A percentile compares a stretch with the other conserved stretches of the same genome.
phyloP scores from a whole-genome alignment of 257 asterid species.

The Solanum tacnaense region DNA sequence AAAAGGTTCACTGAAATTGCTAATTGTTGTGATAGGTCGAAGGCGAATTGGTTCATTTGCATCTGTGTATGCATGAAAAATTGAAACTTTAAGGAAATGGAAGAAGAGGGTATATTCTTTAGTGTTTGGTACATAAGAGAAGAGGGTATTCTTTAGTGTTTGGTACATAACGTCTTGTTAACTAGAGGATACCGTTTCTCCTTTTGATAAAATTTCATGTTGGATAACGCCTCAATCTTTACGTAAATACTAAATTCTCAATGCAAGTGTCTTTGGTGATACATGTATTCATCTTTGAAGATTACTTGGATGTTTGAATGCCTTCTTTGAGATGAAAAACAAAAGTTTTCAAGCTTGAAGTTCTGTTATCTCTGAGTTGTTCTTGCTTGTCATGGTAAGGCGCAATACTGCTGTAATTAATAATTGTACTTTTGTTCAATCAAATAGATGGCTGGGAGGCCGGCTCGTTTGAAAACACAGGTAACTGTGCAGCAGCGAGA shows the following conservation, averaged over 20 bases:
- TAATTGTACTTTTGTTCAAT: neutral
- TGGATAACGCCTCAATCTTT: neutral
- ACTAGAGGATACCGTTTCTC: neutral
- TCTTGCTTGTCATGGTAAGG: neutral
- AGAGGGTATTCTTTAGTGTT: neutral
- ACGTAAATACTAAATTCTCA: neutral
- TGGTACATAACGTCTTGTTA: neutral
- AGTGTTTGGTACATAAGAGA: neutral
- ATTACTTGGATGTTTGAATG: neutral
- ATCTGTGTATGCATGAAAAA: neutral
- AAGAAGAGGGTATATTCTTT: neutral
- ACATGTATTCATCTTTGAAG: neutral
- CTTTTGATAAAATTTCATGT: neutral
- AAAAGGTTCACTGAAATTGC: neutral
- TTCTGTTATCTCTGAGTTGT: neutral
- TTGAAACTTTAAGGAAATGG: neutral
- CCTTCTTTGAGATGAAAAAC: neutral
- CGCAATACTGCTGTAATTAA: neutral
- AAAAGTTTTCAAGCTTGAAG: neutral
- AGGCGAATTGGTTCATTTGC: neutral
- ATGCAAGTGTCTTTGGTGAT: neutral
- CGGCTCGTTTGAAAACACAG: slow-evolving; percentile 44
- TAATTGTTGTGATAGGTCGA: neutral
- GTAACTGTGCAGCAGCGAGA: slow-evolving; percentile 32
- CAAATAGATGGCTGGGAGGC: slow-evolving; percentile 52